Conservation (phyloP, 116 monocot genomes). For the Papilionanthe hybrid region DNA sequence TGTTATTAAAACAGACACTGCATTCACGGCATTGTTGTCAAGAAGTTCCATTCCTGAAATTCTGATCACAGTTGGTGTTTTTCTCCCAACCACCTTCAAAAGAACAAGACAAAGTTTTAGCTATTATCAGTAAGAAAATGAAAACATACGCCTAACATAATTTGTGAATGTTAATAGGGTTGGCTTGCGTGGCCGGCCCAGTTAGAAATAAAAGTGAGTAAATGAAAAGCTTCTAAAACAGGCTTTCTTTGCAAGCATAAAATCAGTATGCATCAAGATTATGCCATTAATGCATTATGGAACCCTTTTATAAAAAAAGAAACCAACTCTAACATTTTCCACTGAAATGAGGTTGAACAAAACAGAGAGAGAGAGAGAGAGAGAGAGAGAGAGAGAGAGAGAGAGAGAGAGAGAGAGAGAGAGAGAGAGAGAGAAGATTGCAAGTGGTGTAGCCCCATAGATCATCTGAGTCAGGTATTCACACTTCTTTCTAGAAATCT, state of each 20-base stretch:
- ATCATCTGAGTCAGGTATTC: too few relatives aligned
- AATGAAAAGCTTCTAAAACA: not conserved
- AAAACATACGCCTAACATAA: too few relatives aligned
- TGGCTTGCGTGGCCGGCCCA: too few relatives aligned
- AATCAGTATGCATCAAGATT: too few relatives aligned
- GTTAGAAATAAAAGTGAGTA: not conserved
- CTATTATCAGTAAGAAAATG: not conserved
- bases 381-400: too few relatives aligned
- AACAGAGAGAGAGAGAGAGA: too few relatives aligned
- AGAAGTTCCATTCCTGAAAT: constrained; percentile 68
- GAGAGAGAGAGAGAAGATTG: too few relatives aligned
- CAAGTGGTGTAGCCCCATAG: too few relatives aligned
- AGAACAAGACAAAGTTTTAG: not conserved
- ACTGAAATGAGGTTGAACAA: not conserved
- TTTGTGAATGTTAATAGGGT: too few relatives aligned
- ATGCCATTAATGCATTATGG: not conserved
- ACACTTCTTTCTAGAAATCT: too few relatives aligned
- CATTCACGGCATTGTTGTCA: constrained; percentile 84
- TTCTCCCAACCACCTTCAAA: constrained; percentile 77
- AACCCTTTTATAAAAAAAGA: not conserved
- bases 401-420: too few relatives aligned
- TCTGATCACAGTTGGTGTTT: constrained; percentile 56
- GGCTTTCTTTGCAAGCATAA: not conserved
- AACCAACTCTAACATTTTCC: not conserved
- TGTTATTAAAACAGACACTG: constrained; percentile 56